Conservation (phyloP, 169 alveolate genomes). For the Eimeria necatrix region DNA sequence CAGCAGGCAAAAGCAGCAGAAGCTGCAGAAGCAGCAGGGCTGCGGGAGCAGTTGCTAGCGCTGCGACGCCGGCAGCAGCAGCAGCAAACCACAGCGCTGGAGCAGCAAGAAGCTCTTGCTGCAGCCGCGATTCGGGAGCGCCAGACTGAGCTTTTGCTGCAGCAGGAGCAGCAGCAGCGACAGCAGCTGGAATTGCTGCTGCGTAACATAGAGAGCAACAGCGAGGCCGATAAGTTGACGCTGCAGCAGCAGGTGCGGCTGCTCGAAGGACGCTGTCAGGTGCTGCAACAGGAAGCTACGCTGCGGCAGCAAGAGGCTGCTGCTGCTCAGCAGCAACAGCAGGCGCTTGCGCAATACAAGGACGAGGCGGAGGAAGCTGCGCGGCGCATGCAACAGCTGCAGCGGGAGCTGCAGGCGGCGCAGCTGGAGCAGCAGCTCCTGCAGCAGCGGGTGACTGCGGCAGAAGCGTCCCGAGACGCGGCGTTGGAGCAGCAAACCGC, state of each 20-base stretch:
- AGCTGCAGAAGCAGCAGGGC: conserved; percentile 66
- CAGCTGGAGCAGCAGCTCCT: conserved; percentile 70
- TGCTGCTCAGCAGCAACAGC: conserved; percentile 68
- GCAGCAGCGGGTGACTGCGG: conserved; percentile 69
- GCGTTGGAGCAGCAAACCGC: conserved; percentile 68
- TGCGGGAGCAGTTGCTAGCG: conserved; percentile 56
- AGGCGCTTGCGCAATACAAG: conserved; percentile 43
- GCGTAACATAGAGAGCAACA: conserved; percentile 12
- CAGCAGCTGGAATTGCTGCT: conserved; percentile 69
- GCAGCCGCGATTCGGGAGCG: conserved; percentile 49
- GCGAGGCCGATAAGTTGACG: conserved; percentile 46
- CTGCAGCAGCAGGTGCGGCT: conserved; percentile 77
- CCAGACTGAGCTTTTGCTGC: conserved; percentile 67
- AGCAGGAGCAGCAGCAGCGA: conserved; percentile 65
- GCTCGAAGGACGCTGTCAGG: conserved; percentile 24
- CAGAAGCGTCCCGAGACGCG: conserved; percentile 29
- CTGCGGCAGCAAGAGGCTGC: conserved; percentile 67
- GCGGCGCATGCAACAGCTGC: conserved; percentile 51
- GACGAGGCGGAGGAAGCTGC: conserved; percentile 14
- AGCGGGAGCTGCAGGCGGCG: conserved; percentile 23
- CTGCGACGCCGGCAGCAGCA: conserved; percentile 68
- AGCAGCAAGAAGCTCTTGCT: conserved; percentile 70
- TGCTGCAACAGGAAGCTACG: conserved; percentile 72
- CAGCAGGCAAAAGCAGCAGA: conserved; percentile 37
- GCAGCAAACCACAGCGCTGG: conserved; percentile 62